Evolutionary conservation across 257 asterid species (phyloP).

Genomic region (Perilla frutescens): DNA sequence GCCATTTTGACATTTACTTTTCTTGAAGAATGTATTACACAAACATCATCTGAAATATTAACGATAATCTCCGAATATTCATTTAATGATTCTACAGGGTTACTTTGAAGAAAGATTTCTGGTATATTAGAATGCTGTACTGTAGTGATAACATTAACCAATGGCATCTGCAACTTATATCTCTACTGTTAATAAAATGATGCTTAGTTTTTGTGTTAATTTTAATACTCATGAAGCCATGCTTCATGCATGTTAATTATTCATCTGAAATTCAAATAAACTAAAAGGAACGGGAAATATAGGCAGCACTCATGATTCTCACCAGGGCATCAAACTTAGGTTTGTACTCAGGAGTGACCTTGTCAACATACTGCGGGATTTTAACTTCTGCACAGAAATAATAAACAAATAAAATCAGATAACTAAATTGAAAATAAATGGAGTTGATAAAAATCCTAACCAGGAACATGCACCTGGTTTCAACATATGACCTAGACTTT

Average conservation of each 20-base stretch:
- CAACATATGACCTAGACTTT: constrained; percentile 22
- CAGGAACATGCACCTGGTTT: constrained; percentile 11
- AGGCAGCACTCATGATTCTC: constrained; percentile 38
- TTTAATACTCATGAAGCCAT: constrained; percentile 17
- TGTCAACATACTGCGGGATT: constrained; percentile 83
- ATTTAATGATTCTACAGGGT: constrained; percentile 8
- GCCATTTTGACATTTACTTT: neutral
- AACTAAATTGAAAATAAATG: constrained; percentile 14
- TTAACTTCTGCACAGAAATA: constrained; percentile 61
- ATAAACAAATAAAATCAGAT: constrained; percentile 27
- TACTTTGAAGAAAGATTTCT: neutral
- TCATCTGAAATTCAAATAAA: constrained; percentile 15
- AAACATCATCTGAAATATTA: neutral
- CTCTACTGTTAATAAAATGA: neutral
- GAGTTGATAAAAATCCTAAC: neutral
- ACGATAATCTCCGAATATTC: neutral
- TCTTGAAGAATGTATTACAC: constrained; percentile 1
- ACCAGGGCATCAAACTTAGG: constrained; percentile 91
- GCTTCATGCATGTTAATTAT: neutral
- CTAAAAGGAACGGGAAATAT: neutral
- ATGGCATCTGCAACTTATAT: no score
- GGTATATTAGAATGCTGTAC: neutral
- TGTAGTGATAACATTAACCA: neutral
- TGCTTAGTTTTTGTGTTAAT: constrained; percentile 16
- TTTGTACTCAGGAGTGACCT: constrained; percentile 83